These are phyloP conservation scores for Penicillium oxalicum DNA, from an alignment of 2,329 filamentous ascomycete species.

Conservation along the genomic window DNA sequence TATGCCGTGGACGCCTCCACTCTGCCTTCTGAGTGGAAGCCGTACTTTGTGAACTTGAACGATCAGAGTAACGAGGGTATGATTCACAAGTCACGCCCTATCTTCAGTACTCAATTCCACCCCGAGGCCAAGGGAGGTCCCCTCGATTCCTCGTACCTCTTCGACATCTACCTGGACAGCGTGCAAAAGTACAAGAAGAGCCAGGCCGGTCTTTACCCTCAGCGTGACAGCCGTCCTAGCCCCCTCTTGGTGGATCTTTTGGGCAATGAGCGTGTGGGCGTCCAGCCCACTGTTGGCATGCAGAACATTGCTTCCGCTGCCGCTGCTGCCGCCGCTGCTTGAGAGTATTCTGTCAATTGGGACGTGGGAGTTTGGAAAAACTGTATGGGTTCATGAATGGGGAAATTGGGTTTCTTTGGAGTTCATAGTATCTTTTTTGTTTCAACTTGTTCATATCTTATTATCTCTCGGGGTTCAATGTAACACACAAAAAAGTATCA, in stretches of 20 bases:
- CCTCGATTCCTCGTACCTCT: slow-evolving; percentile 90
- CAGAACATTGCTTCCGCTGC: slow-evolving; percentile 37
- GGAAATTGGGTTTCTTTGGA: slow-evolving; percentile 5
- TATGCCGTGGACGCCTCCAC: slow-evolving; percentile 88
- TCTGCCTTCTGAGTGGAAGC: slow-evolving; percentile 81
- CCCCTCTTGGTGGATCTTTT: slow-evolving; percentile 85
- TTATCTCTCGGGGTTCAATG: neutral
- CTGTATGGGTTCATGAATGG: slow-evolving; percentile 12
- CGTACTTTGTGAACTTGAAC: slow-evolving; percentile 98
- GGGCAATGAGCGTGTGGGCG: slow-evolving; percentile 89
- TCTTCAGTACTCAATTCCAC: slow-evolving; percentile 98
- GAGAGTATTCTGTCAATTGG: slow-evolving; percentile 7
- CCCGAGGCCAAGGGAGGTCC: slow-evolving; percentile 96
- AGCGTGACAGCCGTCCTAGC: slow-evolving; percentile 80
- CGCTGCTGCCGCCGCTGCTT: slow-evolving; percentile 27
- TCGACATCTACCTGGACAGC: slow-evolving; percentile 91
- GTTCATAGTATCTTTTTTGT: slow-evolving; percentile 4
- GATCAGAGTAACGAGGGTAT: slow-evolving; percentile 94
- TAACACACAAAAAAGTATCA: neutral
- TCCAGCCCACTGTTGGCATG: slow-evolving; percentile 61
- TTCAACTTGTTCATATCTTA: neutral
- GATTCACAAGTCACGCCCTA: slow-evolving; percentile 91
- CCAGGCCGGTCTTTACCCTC: slow-evolving; percentile 61
- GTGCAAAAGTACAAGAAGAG: slow-evolving; percentile 83
- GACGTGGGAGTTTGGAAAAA: slow-evolving; percentile 9